Evolutionary conservation across 2,329 filamentous ascomycete genomes (phyloP), one percentile per base, ranked within the genome.

Genomic region (Ophiostoma piceae): DNA sequence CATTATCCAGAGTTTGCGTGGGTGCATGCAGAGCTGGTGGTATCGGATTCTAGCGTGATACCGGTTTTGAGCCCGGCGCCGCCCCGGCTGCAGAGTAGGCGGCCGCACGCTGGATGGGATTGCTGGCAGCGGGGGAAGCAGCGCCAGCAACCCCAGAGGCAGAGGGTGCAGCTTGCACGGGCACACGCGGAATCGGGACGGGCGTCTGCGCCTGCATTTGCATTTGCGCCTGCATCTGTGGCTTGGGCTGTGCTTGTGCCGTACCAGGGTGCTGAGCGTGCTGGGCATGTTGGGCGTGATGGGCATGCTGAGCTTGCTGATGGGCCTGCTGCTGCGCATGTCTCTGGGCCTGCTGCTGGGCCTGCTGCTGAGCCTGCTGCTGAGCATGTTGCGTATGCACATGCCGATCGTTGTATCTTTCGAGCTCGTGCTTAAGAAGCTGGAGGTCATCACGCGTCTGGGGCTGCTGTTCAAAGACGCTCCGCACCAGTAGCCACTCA

Each of bases 401-500:
- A 16, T 72, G 70, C 19, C 60, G 71, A 72, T 71, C 69, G 11
- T 72, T 71, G 29, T 66, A 72, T 72, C 82, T 83, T 69, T 87
- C 86, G 14, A 89, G 76, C 26, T 88, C 79, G 65, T 79, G 78
- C 47, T 85, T 86, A 3, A 90, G 79, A 68, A 86, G 81, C 67
- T 83, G 80, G 22, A 89, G 77, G 75, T 93, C 87, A 1, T 88
- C 84, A 29, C 87, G 83, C 0, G 91, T 87, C 29, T 84, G 84
- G 0, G 88, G 87, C 69, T 92, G 88, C 12, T 84, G 82, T 67
- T 88, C 84, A 32, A 92, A 83, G 16, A 94, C 88, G 54, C 85
- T 83, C 68, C 85, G 84, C 72, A 97, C 86, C 37, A 95, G 87
- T 69, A 86, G 83, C 85, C 95, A 90, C 76, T 96, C 91, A 19